These are phyloP conservation scores for Pythium aquatile DNA, from an alignment of 352 stramenopile species.

Conservation along the genomic window DNA sequence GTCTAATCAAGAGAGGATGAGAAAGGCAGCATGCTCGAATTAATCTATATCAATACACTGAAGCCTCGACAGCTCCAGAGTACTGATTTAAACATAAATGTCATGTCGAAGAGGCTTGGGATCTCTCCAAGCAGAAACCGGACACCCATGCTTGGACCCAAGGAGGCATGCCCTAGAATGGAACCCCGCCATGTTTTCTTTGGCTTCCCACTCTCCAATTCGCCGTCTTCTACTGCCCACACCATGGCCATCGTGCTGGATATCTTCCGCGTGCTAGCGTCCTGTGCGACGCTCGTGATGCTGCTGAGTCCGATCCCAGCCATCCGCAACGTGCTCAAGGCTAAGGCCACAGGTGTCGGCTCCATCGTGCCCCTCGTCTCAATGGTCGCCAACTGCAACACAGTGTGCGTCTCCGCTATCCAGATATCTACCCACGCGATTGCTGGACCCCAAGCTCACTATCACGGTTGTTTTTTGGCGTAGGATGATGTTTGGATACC, in stretches of 20 bases:
- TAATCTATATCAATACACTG: background rate
- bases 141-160: background rate
- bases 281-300: conserved; percentile 33
- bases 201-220: conserved; percentile 1
- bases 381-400: conserved; percentile 41
- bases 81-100: background rate
- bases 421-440: too few species aligned
- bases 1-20: conserved; percentile 1
- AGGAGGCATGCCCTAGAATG: background rate
- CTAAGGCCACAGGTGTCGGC: conserved; percentile 33
- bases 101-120: background rate
- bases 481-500: conserved; percentile 42
- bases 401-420: conserved; percentile 14
- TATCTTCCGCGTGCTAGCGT: conserved; percentile 31
- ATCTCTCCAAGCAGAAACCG: background rate
- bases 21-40: background rate
- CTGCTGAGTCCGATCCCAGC: conserved; percentile 40
- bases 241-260: conserved; percentile 7
- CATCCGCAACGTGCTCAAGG: conserved; percentile 33
- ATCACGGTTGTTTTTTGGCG: background rate
- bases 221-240: background rate
- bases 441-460: background rate
- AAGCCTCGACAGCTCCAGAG: background rate
- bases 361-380: conserved; percentile 23
- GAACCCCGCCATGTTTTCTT: background rate